phyloP scores from a whole-genome alignment of 2,329 filamentous ascomycete species.

The Trichoderma arundinaceum region DNA sequence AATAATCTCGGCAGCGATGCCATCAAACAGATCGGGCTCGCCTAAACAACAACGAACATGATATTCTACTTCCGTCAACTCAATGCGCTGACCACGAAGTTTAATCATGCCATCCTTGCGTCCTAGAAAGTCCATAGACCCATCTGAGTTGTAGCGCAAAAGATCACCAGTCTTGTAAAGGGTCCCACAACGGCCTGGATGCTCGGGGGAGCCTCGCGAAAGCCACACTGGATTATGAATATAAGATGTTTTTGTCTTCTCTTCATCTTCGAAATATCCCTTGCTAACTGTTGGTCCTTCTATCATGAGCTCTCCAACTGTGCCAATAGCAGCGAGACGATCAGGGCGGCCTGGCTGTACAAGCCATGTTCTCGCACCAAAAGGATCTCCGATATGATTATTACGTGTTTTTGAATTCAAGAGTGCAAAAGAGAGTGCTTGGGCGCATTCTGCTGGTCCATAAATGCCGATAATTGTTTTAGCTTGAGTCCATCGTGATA shows the following conservation, averaged over 20 bases:
- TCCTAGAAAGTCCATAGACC: slow-evolving; percentile 21
- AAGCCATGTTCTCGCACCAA: slow-evolving; percentile 25
- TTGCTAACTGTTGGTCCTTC: slow-evolving; percentile 38
- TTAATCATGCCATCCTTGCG: slow-evolving; percentile 22
- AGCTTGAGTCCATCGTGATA: slow-evolving; percentile 12
- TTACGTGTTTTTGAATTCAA: slow-evolving; percentile 18
- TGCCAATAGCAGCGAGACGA: slow-evolving; percentile 36
- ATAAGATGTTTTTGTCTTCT: slow-evolving; percentile 25
- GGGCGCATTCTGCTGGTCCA: slow-evolving; percentile 24
- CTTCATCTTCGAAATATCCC: slow-evolving; percentile 33
- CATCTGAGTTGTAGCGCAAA: slow-evolving; percentile 26
- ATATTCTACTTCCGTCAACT: slow-evolving; percentile 27
- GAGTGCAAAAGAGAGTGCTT: slow-evolving; percentile 17
- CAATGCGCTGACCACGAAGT: slow-evolving; percentile 28
- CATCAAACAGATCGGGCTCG: slow-evolving; percentile 6
- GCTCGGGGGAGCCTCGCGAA: background rate
- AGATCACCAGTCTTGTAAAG: slow-evolving; percentile 29
- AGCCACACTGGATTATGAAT: slow-evolving; percentile 32
- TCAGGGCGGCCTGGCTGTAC: slow-evolving; percentile 25
- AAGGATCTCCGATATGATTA: slow-evolving; percentile 22
- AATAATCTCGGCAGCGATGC: slow-evolving; percentile 25
- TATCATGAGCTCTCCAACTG: slow-evolving; percentile 40
- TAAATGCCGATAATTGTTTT: slow-evolving; percentile 25
- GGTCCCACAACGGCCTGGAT: slow-evolving; percentile 9
- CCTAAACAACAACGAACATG: slow-evolving; percentile 14